A percentile compares a stretch with the other conserved stretches of the same genome.
Evolutionary conservation across 192 early-diverging fungal genomes (phyloP).

Genomic region (Podila verticillata): DNA sequence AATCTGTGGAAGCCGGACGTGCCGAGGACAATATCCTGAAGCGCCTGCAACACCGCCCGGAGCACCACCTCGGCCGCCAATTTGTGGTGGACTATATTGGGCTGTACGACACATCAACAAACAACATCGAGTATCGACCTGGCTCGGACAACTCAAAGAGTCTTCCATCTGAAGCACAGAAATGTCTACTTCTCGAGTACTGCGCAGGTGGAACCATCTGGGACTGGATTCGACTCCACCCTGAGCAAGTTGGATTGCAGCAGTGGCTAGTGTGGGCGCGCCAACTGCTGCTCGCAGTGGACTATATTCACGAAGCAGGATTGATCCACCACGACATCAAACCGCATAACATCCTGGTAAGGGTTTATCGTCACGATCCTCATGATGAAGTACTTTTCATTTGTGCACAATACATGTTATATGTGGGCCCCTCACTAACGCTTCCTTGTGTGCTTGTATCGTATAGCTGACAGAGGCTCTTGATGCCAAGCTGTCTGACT

Average conservation of each 20-base stretch:
- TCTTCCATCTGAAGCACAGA: not conserved
- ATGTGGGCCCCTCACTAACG: slow-evolving; percentile 5
- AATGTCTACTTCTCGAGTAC: slow-evolving; percentile 64
- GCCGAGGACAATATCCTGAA: slow-evolving; percentile 28
- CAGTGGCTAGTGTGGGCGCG: slow-evolving; percentile 64
- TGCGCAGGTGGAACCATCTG: slow-evolving; percentile 65
- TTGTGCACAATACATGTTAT: not conserved
- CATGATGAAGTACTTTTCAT: not conserved
- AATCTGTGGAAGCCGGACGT: slow-evolving; percentile 34
- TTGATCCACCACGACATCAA: slow-evolving; percentile 71
- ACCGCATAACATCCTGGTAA: slow-evolving; percentile 66
- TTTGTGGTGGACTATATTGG: slow-evolving; percentile 33
- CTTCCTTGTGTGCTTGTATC: slow-evolving; percentile 38
- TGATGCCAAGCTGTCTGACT: slow-evolving; percentile 32
- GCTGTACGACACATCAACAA: slow-evolving; percentile 15
- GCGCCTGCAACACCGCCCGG: slow-evolving; percentile 14
- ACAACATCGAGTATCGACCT: not conserved
- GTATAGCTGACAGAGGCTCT: not conserved
- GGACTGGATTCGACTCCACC: slow-evolving; percentile 63
- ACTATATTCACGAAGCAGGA: slow-evolving; percentile 58
- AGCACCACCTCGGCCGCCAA: slow-evolving; percentile 23
- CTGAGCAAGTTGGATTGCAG: slow-evolving; percentile 33
- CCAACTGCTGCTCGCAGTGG: slow-evolving; percentile 63
- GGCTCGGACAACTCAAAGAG: not conserved
- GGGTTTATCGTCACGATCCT: not conserved